A percentile compares a stretch with the other conserved stretches of the same genome.
These are phyloP conservation scores for slime mould (Dictyostelium discoideum) DNA, from an alignment of 78 protist genomes.

Conservation along the genomic window DNA sequence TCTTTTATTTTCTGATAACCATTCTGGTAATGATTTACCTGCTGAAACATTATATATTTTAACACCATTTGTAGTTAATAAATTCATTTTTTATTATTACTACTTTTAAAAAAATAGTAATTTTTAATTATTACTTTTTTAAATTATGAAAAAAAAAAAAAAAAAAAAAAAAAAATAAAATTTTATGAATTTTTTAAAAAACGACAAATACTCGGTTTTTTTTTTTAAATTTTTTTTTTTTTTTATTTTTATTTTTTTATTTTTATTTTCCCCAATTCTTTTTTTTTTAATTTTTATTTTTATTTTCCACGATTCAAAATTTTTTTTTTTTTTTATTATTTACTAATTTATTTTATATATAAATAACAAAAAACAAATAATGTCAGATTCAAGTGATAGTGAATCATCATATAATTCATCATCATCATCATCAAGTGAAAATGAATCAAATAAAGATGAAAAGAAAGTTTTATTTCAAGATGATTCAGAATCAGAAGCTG, in stretches of 20 bases:
- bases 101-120: neutral
- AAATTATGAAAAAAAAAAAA: too few relatives aligned
- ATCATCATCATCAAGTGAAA: neutral
- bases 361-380: neutral
- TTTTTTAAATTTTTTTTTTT: neutral
- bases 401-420: neutral
- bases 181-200: neutral
- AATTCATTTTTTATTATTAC: slow-evolving; percentile 74
- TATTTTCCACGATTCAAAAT: too few relatives aligned
- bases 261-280: too few relatives aligned
- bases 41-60: slow-evolving; percentile 89
- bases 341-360: neutral
- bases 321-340: neutral
- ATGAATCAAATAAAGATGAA: neutral
- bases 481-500: neutral
- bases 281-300: neutral
- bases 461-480: neutral
- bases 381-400: slow-evolving; percentile 4
- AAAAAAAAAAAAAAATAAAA: neutral
- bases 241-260: neutral
- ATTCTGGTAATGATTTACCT: slow-evolving; percentile 91
- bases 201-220: neutral
- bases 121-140: too few relatives aligned
- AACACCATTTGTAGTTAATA: slow-evolving; percentile 81
- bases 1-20: slow-evolving; percentile 83